A percentile compares a stretch with the other conserved stretches of the same genome.
phyloP scores from a whole-genome alignment of 2,329 filamentous ascomycete species.

The Sporothrix euskadiensis region DNA sequence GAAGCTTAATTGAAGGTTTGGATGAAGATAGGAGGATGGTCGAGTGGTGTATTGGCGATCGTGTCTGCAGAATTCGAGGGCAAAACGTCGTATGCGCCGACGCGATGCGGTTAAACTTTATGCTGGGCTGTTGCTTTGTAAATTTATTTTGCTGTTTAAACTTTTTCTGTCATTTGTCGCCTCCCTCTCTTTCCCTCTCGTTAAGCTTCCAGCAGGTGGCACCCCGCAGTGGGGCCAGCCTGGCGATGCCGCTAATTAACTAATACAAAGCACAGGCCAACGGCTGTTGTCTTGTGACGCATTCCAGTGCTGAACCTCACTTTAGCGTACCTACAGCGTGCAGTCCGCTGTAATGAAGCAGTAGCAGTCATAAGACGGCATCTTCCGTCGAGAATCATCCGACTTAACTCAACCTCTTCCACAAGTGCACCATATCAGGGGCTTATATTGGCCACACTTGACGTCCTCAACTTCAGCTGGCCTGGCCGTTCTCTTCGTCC shows the following conservation, averaged over 20 bases:
- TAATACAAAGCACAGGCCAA: slow-evolving; percentile 23
- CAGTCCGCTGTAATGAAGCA: background rate
- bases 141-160: background rate
- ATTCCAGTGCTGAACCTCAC: background rate
- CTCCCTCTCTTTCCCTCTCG: slow-evolving; percentile 9
- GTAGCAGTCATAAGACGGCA: background rate
- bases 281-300: slow-evolving; percentile 14
- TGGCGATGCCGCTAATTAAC: slow-evolving; percentile 11
- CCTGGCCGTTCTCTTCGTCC: background rate
- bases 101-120: background rate
- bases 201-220: slow-evolving; percentile 22
- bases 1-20: too few relatives aligned
- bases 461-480: background rate
- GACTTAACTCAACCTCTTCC: background rate
- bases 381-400: background rate
- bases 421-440: too few relatives aligned
- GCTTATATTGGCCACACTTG: too few relatives aligned
- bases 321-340: background rate
- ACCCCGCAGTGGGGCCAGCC: slow-evolving; percentile 29
- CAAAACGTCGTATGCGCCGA: slow-evolving; percentile 10
- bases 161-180: background rate
- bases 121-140: background rate
- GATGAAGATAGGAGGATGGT: background rate
- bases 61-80: background rate
- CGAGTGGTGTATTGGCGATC: too few relatives aligned